Conservation (phyloP, 352 stramenopile genomes). For the Albugo laibachii region DNA sequence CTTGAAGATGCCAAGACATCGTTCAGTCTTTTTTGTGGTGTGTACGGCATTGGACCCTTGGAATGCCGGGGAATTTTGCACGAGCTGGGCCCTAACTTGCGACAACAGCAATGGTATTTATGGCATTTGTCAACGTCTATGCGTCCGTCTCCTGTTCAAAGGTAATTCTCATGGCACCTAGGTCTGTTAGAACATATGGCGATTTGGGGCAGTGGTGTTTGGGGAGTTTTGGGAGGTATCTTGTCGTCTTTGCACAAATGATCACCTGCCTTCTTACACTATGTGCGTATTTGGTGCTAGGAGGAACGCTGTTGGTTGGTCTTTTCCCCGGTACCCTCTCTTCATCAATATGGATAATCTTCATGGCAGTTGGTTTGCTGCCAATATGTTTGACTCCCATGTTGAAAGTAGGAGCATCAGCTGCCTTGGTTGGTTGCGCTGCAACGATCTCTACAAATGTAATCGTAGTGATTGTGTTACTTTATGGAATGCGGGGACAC, state of each 20-base stretch:
- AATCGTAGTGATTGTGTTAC: constrained; percentile 23
- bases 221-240: constrained; percentile 21
- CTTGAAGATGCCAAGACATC: constrained; percentile 28
- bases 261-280: constrained; percentile 27
- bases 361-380: constrained; percentile 29
- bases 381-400: constrained; percentile 34
- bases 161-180: constrained; percentile 28
- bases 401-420: constrained; percentile 34
- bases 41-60: constrained; percentile 49
- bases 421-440: constrained; percentile 28
- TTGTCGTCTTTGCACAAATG: constrained; percentile 40
- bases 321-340: constrained; percentile 31
- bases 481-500: constrained; percentile 32
- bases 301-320: constrained; percentile 19
- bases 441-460: constrained; percentile 33
- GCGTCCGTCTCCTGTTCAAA: constrained; percentile 33
- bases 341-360: constrained; percentile 31
- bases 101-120: constrained; percentile 28
- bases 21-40: constrained; percentile 36
- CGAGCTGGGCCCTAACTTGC: constrained; percentile 27
- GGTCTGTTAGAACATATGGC: constrained; percentile 26
- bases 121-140: constrained; percentile 48
- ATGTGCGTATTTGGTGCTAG: constrained; percentile 38
- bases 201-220: constrained; percentile 40
- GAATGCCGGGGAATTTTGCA: constrained; percentile 49